Base-by-base conservation (phyloP, 805 yeast species). In the Candida corydali region DNA sequence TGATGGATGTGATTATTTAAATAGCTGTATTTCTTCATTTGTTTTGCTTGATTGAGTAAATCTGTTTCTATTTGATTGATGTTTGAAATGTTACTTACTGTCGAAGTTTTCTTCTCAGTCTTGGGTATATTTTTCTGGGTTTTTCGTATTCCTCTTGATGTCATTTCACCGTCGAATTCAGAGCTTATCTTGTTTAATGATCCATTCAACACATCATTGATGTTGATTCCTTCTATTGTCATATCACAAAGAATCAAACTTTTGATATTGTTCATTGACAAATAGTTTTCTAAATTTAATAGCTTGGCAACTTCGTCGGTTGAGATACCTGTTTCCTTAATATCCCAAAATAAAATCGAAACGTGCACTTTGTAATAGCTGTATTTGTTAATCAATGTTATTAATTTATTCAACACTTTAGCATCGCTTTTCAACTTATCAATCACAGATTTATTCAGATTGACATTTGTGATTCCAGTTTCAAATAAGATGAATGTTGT, bases 401-500 rank as follows among this genome's bases (percentile, higher is more conserved):
- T 37, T 3, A 72, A 51, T 40, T 66, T 65, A 11, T 41, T 45
- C 23, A 75, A 52, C 6, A 61, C 55, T 4, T 42, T 40, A 17
- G 59, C 47, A 40, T 73, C 79, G n/a, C 61, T 34, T 8, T 38
- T 38, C 17, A 72, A 49, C 41, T 70, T 73, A 5, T 49, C 52
- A n/a, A 43, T 35, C 8, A 65, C 47, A 3, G 47, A 40, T 3
- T 29, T 40, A 9, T 22, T 23, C 17, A 45, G 43, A 8, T 40
- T 29, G 5, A 30, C 4, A 9, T 36, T 24, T 2, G 60, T 46
- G 17, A 70, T 47, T 3, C 84, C 84, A 43, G 79, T 65, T 44
- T 76, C 80, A 46, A 78, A 63, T 3, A 80, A 43, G 4, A 80
- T 37, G 36, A 74, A 65, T 1, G 70, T 61, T 4, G 72, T 52